Evolutionary conservation across 2,329 filamentous ascomycete genomes (phyloP), one percentile per base, ranked within the genome.

Genomic region (Parastagonospora avenae): DNA sequence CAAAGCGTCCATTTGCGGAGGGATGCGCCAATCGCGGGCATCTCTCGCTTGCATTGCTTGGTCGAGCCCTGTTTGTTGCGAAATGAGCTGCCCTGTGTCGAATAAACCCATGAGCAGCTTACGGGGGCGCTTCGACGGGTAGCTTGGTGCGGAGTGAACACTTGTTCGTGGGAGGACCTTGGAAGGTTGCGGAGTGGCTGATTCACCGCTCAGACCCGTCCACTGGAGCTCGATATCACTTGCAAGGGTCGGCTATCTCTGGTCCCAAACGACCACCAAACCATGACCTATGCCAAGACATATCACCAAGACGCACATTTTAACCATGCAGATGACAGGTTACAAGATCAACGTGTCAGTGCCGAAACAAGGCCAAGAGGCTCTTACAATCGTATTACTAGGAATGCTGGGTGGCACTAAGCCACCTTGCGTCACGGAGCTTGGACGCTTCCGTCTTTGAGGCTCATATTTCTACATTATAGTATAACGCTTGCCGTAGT

Each of bases 1-100:
- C 65, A 56, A 45, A 60, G 55, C 46, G 66, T 68, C 70, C 71
- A 72, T 65, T 67, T 67, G 67, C 65, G 66, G 67, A 71, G 64
- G 44, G 58, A 57, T 64, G 66, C 67, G 64, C 70, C 71, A 71
- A 72, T 70, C 66, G 64, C 63, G 60, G 59, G 69, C 71, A 74
- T 74, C 60, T 69, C 69, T 72, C 64, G 68, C 58, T 58, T 57
- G 70, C 71, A 74, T 74, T 50, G 62, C 70, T 73, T 61, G 58
- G 42, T 50, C 62, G 63, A 66, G 60, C 60, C 60, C 53, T 55
- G 50, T 42, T 50, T 48, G 47, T 47, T 63, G 60, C 57, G 54
- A 60, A 58, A 52, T 53, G 54, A 50, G 51, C 44, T 42, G 51
- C 37, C 52, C 55, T 31, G 44, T 55, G 42, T 55, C 42, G 42